Conservation (phyloP, 306 rosid genomes). For the Astragalus membranaceus region DNA sequence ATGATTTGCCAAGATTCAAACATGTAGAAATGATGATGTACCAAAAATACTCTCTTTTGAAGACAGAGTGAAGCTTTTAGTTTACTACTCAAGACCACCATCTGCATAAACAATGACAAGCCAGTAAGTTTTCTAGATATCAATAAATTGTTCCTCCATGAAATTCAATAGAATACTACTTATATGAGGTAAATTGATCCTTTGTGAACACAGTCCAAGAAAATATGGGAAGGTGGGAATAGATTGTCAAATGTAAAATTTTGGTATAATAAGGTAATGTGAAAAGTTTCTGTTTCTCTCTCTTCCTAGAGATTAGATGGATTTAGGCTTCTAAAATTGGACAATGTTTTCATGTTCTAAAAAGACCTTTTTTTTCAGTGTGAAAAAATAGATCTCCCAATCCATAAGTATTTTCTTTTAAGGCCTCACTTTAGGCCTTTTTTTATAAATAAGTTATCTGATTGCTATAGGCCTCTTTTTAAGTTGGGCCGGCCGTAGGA, state of each 20-base stretch:
- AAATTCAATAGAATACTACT: not conserved
- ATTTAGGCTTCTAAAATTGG: not conserved
- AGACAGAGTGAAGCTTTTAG: not conserved
- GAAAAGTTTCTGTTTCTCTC: not conserved
- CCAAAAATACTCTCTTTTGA: not conserved
- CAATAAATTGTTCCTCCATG: not conserved
- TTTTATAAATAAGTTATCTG: too few species aligned
- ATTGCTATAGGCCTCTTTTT: too few species aligned
- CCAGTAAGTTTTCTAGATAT: constrained; percentile 7
- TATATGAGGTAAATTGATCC: not conserved
- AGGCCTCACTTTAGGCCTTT: too few species aligned
- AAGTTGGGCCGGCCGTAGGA: too few species aligned
- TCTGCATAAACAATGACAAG: constrained; percentile 27
- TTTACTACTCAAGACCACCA: constrained; percentile 15
- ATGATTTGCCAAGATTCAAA: not conserved
- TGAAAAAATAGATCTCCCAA: too few species aligned
- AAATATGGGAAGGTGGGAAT: not conserved
- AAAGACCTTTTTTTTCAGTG: too few species aligned
- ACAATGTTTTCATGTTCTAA: not conserved
- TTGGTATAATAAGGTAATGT: not conserved
- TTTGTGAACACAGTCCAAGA: not conserved
- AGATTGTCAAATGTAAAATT: not conserved
- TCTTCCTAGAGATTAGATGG: not conserved
- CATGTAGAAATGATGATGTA: not conserved
- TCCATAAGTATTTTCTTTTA: too few species aligned